Percentiles rank a stretch among this genome's conserved stretches.
Conservation (phyloP, 768 basidiomycete genomes). For the Myochromella boudieri region DNA sequence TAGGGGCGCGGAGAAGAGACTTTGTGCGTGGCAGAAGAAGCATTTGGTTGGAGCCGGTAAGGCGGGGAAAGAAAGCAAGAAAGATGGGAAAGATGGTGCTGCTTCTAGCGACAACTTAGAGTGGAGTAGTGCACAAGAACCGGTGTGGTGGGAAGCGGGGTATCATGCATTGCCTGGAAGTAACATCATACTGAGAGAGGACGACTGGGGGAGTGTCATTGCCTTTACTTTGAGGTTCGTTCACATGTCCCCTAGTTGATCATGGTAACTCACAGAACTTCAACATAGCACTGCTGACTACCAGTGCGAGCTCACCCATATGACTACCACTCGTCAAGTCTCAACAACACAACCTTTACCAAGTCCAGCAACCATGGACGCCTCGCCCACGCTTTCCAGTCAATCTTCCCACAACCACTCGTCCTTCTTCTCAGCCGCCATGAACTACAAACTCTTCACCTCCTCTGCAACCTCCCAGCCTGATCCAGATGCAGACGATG, state of each 20-base stretch:
- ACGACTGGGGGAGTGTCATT: conserved; percentile 79
- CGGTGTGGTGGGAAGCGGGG: conserved; percentile 63
- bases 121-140: conserved; percentile 35
- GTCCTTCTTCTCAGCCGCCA: conserved; percentile 48
- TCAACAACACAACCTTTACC: conserved; percentile 10
- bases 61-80: too few species aligned
- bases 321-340: conserved; percentile 28
- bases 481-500: conserved; percentile 61
- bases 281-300: conserved; percentile 58
- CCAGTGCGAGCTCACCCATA: conserved; percentile 42
- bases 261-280: conserved; percentile 5
- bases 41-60: conserved; percentile 42
- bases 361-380: not conserved
- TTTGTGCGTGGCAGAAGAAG: conserved; percentile 66
- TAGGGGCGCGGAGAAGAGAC: conserved; percentile 50
- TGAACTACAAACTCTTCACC: conserved; percentile 51
- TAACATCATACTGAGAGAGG: conserved; percentile 64
- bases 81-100: conserved; percentile 1
- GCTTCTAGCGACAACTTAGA: conserved; percentile 25
- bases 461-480: conserved; percentile 38
- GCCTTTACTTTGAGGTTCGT: conserved; percentile 72
- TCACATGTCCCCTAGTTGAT: conserved; percentile 3
- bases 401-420: conserved; percentile 32
- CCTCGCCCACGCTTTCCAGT: conserved; percentile 12
- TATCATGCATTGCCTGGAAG: conserved; percentile 68